Evolutionary conservation across 352 stramenopile genomes (phyloP), one percentile per base, ranked within the genome.

Genomic region (Blastocystis sp.): DNA sequence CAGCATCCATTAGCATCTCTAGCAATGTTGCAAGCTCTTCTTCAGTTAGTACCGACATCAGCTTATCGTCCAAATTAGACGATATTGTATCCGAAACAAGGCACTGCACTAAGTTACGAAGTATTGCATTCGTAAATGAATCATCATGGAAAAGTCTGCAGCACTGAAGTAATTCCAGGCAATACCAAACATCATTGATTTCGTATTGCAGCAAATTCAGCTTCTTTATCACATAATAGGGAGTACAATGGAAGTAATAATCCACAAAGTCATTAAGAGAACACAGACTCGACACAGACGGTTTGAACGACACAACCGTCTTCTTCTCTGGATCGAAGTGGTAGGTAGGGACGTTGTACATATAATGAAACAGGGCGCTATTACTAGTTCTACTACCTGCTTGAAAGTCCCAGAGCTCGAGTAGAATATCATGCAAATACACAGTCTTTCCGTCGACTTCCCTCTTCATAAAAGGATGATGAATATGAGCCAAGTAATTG

Each of bases 1-100:
- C 43, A 41, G 34, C 64, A 20, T 66, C 26, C 50, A 65, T 47
- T 24, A 85, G 50, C 34, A 18, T 9, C 11, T 65, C 20, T 0
- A 85, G 20, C 20, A 85, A 66, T 8, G 24, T 37, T 16, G 73
- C 4, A 30, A 69, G 68, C 73, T 85, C 47, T 20, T 85, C 73
- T 11, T 37, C 13, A 5, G 47, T 54, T 3, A 85, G 34, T 26
- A 66, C 43, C 18, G 30, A 34, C 30, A 69, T 68, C 34, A 54
- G 30, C n/a, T 69, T 65, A 8, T 66, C 43, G 6, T 66, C 16
- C 53, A 66, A 45, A 24, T 53, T n/a, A 34, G 26, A 24, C 39
- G 39, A 2, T 34, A 24, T 78, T 1, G 3, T 59, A n/a, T 59
- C 3, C 20, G 11, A n/a, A n/a, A 59, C 11, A 59, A n/a, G 11